Evolutionary conservation across 1,139 yeast species (phyloP), one percentile per base, ranked within the genome.

Genomic region (Candida tropicalis): DNA sequence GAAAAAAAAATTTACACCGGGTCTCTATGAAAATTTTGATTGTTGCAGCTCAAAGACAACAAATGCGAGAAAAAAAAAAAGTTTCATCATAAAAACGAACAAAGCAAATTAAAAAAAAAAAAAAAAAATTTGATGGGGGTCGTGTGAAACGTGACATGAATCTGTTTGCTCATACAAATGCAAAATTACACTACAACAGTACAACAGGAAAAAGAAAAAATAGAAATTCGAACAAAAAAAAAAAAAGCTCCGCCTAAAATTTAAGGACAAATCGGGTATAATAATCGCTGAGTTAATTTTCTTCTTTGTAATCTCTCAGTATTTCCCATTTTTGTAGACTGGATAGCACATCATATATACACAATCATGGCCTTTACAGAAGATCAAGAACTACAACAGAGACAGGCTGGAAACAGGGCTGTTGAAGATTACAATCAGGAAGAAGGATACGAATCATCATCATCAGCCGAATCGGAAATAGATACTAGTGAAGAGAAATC

Each of bases 401-500:
- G 35, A 31, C 35, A 22, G 18, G 11, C 24, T 15, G 28, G 10
- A 4, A 37, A 37, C 18, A 32, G 34, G 10, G 23, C 7, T 4
- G 34, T 23, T 11, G 35, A 37, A 8, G 24, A 37, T 15, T 37
- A 22, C 16, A 22, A 11, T 17, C 40, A 37, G 17, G 35, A 28
- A 15, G 40, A 44, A n/a, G 57, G 53, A 15, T 58, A 55, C 20
- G 65, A 58, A 35, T 54, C 62, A 2, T 45, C 46, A n/a, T 51
- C 55, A 3, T 33, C 36, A 24, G 4, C 27, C 26, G 36, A 33
- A 33, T 33, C 36, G 27, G 36, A 33, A 33, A 33, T 33, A 22
- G 27, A 22, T 17, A 33, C 36, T 5, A 20, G 7, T 9, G 27
- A 17, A 15, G 65, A 63, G 42, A 73, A 74, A 57, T 65, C 73